Conservation (phyloP, 768 basidiomycete species). For the Kwoniella dendrophila region DNA sequence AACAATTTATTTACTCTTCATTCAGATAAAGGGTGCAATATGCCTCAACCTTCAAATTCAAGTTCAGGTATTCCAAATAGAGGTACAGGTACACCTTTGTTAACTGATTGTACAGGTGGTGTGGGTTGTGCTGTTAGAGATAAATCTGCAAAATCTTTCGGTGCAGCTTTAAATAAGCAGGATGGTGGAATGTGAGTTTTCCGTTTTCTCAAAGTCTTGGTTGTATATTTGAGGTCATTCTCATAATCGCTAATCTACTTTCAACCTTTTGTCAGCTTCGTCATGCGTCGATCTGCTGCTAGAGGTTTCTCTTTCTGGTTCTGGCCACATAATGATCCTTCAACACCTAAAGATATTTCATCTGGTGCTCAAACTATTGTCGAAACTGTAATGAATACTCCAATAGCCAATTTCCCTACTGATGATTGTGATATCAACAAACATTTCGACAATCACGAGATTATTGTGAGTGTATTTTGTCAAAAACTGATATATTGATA, state of each 20-base stretch:
- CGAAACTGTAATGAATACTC: slow-evolving; percentile 5
- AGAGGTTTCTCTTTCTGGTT: slow-evolving; percentile 20
- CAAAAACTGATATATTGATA: no score
- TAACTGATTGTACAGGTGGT: slow-evolving; percentile 15
- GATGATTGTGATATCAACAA: slow-evolving; percentile 12
- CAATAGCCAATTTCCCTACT: slow-evolving; percentile 16
- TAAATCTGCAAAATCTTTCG: slow-evolving; percentile 9
- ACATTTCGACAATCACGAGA: slow-evolving; percentile 20
- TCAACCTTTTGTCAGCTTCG: slow-evolving; percentile 12
- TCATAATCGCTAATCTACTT: no score
- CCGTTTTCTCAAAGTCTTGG: no score
- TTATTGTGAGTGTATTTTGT: slow-evolving; percentile 13
- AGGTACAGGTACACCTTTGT: neutral
- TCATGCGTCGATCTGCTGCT: slow-evolving; percentile 17
- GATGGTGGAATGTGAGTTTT: slow-evolving; percentile 17
- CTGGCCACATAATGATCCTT: slow-evolving; percentile 7
- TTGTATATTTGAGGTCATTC: no score
- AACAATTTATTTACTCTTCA: slow-evolving; percentile 60
- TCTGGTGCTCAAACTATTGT: slow-evolving; percentile 4
- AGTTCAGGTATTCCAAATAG: neutral
- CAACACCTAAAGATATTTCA: neutral
- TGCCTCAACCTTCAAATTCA: slow-evolving; percentile 9
- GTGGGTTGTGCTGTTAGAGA: slow-evolving; percentile 18
- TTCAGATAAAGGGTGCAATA: slow-evolving; percentile 47
- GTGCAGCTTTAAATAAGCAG: slow-evolving; percentile 14